Conservation (phyloP, 2,329 filamentous ascomycete species). For the Davidsoniella neocaledoniae region DNA sequence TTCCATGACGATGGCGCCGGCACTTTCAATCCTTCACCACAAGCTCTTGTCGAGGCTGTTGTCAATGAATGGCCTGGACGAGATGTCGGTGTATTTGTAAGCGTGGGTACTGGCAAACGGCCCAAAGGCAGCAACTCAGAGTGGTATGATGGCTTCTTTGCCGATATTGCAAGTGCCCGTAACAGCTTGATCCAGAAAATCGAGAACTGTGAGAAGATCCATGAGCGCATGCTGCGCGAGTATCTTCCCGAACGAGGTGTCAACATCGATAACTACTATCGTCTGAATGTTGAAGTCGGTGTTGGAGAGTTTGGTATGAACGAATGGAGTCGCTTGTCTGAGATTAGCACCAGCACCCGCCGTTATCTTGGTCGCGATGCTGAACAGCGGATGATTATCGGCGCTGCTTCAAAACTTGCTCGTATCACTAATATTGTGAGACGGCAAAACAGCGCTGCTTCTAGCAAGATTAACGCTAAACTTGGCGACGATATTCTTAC, state of each 20-base stretch:
- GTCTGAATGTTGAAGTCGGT: slow-evolving; percentile 90
- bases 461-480: neutral
- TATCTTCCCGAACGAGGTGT: slow-evolving; percentile 63
- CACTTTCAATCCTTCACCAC: slow-evolving; percentile 78
- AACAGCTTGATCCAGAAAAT: slow-evolving; percentile 77
- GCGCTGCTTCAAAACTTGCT: slow-evolving; percentile 70
- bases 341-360: slow-evolving; percentile 84
- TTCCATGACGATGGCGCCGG: slow-evolving; percentile 89
- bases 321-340: slow-evolving; percentile 84
- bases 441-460: slow-evolving; percentile 24
- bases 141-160: slow-evolving; percentile 94
- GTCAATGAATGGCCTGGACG: slow-evolving; percentile 91
- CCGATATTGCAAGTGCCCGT: slow-evolving; percentile 70
- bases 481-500: slow-evolving; percentile 11
- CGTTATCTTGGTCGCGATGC: slow-evolving; percentile 60
- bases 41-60: slow-evolving; percentile 75
- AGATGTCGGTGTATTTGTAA: slow-evolving; percentile 82
- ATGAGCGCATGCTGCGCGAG: slow-evolving; percentile 69
- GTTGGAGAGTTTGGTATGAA: slow-evolving; percentile 98
- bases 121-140: slow-evolving; percentile 48
- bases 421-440: slow-evolving; percentile 54
- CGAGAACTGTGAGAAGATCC: slow-evolving; percentile 83
- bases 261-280: slow-evolving; percentile 79
- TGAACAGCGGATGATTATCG: slow-evolving; percentile 61
- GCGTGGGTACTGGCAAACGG: slow-evolving; percentile 83